Evolutionary conservation across 768 basidiomycete genomes (phyloP).

Genomic region (Agaricus bisporus): DNA sequence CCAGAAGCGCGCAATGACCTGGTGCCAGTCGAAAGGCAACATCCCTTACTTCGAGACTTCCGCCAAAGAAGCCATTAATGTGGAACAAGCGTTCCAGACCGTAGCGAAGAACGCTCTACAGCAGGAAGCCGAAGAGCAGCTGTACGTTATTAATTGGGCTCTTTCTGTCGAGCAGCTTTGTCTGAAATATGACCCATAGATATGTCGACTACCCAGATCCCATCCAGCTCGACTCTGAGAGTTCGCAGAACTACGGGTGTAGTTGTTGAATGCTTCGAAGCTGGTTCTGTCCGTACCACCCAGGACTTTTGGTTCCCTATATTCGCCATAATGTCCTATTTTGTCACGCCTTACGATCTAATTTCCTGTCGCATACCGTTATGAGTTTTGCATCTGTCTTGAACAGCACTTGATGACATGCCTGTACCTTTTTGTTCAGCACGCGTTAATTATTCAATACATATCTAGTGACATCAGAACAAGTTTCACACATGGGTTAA

Average conservation of each 20-base stretch:
- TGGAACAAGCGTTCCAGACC: slow-evolving; percentile 99
- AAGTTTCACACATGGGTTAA: not conserved
- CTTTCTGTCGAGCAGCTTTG: slow-evolving; percentile 7
- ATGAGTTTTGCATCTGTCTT: slow-evolving; percentile 8
- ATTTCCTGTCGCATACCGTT: slow-evolving; percentile 7
- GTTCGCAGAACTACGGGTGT: slow-evolving; percentile 87
- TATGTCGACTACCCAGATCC: slow-evolving; percentile 99
- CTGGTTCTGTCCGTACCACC: slow-evolving; percentile 1
- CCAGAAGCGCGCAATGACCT: slow-evolving; percentile 99
- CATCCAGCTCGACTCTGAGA: slow-evolving; percentile 93
- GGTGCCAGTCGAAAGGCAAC: slow-evolving; percentile 99
- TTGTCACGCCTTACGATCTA: slow-evolving; percentile 9
- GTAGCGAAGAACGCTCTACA: slow-evolving; percentile 99
- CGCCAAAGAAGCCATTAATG: slow-evolving; percentile 99
- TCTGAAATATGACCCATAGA: slow-evolving; percentile 34
- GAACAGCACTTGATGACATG: slow-evolving; percentile 7
- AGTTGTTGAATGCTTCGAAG: slow-evolving; percentile 52
- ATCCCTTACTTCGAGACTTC: slow-evolving; percentile 99
- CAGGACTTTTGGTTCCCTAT: slow-evolving; percentile 7
- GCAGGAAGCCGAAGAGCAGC: slow-evolving; percentile 93
- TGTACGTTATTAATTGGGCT: slow-evolving; percentile 45
- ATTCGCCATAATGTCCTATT: slow-evolving; percentile 9
- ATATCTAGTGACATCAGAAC: slow-evolving; percentile 7
- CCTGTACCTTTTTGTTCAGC: slow-evolving; percentile 4
- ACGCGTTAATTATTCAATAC: slow-evolving; percentile 8